Conservation (phyloP, 148 eudicot genomes). For the Pharnaceum exiguum region DNA sequence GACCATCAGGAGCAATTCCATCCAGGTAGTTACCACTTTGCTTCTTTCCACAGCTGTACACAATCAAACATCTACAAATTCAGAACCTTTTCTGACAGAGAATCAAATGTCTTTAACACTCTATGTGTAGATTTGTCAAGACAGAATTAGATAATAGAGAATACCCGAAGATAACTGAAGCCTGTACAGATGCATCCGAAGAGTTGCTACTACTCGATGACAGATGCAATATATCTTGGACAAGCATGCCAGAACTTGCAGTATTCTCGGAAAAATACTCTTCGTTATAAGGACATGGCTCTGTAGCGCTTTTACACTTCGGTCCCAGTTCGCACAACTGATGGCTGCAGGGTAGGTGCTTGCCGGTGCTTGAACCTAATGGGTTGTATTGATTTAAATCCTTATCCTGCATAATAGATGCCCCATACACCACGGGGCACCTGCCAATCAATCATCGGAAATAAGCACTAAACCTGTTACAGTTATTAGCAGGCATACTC, state of each 20-base stretch:
- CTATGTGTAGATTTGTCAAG: background rate
- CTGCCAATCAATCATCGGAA: conserved; percentile 98
- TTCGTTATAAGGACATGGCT: conserved; percentile 66
- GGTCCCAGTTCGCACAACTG: conserved; percentile 58
- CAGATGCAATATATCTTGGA: conserved; percentile 80
- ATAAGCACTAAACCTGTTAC: conserved; percentile 83
- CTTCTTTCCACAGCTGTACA: conserved; percentile 77
- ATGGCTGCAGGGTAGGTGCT: conserved; percentile 61
- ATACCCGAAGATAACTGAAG: conserved; percentile 75
- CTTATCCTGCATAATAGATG: conserved; percentile 98
- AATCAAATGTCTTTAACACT: background rate
- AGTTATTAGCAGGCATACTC: conserved; percentile 12
- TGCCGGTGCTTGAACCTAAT: conserved; percentile 68
- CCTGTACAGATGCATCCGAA: conserved; percentile 46
- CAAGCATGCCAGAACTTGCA: conserved; percentile 84
- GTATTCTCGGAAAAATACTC: conserved; percentile 55
- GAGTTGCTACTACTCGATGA: conserved; percentile 39
- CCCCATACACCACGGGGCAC: conserved; percentile 98
- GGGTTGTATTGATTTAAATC: conserved; percentile 77
- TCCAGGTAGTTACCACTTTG: conserved; percentile 88
- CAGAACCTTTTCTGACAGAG: background rate
- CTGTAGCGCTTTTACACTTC: conserved; percentile 52
- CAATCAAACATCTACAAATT: conserved; percentile 7
- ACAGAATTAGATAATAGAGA: conserved; percentile 6
- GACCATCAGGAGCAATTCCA: conserved; percentile 94